Evolutionary conservation across 2,329 filamentous ascomycete species (phyloP), one percentile per base, ranked within the genome.

Genomic region (Penicillium sp.): DNA sequence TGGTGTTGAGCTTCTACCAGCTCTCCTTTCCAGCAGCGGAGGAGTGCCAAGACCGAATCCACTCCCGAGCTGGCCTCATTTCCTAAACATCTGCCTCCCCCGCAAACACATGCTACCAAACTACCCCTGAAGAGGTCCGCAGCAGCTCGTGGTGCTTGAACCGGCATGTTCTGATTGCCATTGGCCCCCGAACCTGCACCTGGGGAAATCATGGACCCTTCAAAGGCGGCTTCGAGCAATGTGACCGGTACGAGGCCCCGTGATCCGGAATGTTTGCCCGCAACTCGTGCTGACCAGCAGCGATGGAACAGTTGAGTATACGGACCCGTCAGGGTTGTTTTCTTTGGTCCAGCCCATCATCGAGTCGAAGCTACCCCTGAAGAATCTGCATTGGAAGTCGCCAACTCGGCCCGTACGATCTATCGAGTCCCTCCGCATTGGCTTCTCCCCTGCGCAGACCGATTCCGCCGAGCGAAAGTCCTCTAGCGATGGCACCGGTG

Each of bases 371-470:
- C 83, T 98, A 0, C 95, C 95, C 37, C 83, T 99, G 39, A 90
- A 88, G 64, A 96, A 98, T 71, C 86, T 99, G 48, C 92, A 98
- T 73, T 99, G 95, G 95, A 96, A 98, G 76, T 96, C 95, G 14
- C 91, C 96, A 62, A 89, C 90, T 31, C 90, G 95, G 0, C 95
- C 95, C 2, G 81, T 98, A 38, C 90, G 95, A 66, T 97, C 95
- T 14, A 99, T 99, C 74, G 90, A 92, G 71, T 93, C 92, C 12
- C 86, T 99, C 42, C 92, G 97, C 71, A 86, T 98, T 69, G 92
- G 96, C 62, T 87, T 98, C 60, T 82, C 93, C n/a, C 84, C 88
- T 7, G 81, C 85, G 76, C 86, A 78, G 70, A 81, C 64, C 58
- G 67, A 71, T n/a, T 43, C 66, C 5, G 64, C 65, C 28, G 75